A percentile compares a stretch with the other conserved stretches of the same genome.
Evolutionary conservation across 345 rosid genomes (phyloP).

Genomic region (Physaria fendleri): DNA sequence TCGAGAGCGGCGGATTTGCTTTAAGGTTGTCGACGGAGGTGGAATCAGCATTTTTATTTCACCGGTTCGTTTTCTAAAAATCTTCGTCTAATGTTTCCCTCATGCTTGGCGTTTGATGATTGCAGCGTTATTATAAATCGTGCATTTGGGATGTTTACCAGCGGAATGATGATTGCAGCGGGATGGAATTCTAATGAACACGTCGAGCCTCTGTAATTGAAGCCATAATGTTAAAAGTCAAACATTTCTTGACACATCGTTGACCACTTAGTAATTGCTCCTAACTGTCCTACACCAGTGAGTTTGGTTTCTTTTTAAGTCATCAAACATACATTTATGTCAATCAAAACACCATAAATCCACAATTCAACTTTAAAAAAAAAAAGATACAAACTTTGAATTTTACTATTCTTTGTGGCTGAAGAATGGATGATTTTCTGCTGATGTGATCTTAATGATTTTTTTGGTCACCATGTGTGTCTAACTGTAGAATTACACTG

Average conservation of each 20-base stretch:
- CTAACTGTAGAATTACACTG: neutral
- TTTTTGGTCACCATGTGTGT: neutral
- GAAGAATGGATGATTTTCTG: neutral
- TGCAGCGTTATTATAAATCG: neutral
- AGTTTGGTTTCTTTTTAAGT: neutral
- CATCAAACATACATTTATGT: neutral
- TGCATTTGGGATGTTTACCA: neutral
- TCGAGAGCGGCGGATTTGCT: neutral
- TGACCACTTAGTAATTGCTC: neutral
- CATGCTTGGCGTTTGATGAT: no score
- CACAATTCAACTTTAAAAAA: neutral
- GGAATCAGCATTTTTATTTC: conserved; percentile 14
- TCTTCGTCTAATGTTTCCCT: no score
- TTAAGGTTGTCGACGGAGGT: neutral
- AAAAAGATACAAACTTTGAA: neutral
- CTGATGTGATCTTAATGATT: neutral
- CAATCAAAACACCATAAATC: neutral
- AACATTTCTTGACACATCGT: neutral
- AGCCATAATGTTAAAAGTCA: neutral
- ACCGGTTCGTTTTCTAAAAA: conserved; percentile 11
- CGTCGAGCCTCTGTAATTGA: neutral
- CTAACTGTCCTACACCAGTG: no score
- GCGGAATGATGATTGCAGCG: neutral
- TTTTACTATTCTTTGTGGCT: neutral
- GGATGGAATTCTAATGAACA: neutral